phyloP scores from a whole-genome alignment of 129 eudicot genomes.

The Centella asiatica region DNA sequence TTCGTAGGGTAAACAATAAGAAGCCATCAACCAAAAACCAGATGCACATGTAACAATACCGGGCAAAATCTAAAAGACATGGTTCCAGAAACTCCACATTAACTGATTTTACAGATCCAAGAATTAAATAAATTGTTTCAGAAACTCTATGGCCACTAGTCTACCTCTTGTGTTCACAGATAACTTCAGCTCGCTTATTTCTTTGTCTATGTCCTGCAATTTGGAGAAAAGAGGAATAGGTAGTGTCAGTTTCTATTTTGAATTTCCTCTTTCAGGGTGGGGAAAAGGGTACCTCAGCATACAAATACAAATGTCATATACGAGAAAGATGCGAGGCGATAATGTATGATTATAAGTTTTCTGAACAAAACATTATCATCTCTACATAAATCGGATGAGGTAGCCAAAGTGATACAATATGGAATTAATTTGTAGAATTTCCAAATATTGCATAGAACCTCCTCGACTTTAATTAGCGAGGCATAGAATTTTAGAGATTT shows the following conservation, averaged over 20 bases:
- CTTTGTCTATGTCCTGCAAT: conserved; percentile 85
- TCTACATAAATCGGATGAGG: not conserved
- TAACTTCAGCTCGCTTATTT: conserved; percentile 77
- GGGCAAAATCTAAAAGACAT: not conserved
- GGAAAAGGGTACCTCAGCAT: not conserved
- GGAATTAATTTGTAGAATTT: no score
- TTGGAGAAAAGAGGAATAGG: not conserved
- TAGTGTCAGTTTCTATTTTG: not conserved
- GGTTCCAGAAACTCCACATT: not conserved
- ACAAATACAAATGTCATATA: no score
- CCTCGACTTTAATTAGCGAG: no score
- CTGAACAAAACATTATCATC: conserved; percentile 1
- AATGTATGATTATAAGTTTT: not conserved
- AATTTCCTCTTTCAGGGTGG: not conserved
- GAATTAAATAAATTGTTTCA: conserved; percentile 65
- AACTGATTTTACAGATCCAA: not conserved
- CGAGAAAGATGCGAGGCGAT: not conserved
- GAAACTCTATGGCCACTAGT: conserved; percentile 84
- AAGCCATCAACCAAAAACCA: no score
- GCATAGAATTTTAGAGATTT: no score
- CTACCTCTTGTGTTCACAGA: conserved; percentile 94
- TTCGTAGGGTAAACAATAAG: no score
- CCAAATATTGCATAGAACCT: no score
- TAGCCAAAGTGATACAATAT: no score
- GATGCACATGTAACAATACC: no score